These are phyloP conservation scores for Neurospora intermedia DNA, from an alignment of 495 filamentous ascomycete species.

Conservation along the genomic window DNA sequence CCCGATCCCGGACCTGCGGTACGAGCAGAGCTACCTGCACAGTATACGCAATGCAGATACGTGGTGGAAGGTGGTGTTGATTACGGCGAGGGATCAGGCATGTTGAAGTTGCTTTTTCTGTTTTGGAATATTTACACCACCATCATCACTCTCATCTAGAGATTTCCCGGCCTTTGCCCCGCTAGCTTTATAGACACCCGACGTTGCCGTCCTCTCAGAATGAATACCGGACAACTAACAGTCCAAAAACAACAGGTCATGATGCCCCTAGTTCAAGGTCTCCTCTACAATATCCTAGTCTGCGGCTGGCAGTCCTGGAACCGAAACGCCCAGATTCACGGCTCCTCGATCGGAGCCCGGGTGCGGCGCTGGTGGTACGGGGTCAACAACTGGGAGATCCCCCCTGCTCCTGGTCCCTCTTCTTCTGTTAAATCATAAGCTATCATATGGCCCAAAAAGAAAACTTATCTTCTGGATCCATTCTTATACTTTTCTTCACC, in stretches of 20 bases:
- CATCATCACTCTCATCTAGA: background rate
- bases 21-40: slow-evolving; percentile 93
- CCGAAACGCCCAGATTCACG: slow-evolving; percentile 54
- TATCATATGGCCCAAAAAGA: background rate
- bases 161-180: too few relatives aligned
- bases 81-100: slow-evolving; percentile 84
- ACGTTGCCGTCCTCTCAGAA: too few relatives aligned
- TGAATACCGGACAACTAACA: background rate
- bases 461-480: background rate
- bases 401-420: slow-evolving; percentile 9
- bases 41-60: slow-evolving; percentile 68
- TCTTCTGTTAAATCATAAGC: background rate
- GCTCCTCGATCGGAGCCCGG: slow-evolving; percentile 56
- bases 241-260: slow-evolving; percentile 45
- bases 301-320: slow-evolving; percentile 82
- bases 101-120: background rate
- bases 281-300: slow-evolving; percentile 69
- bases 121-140: background rate
- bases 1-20: slow-evolving; percentile 84
- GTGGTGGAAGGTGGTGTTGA: slow-evolving; percentile 66
- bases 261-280: slow-evolving; percentile 72
- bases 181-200: background rate
- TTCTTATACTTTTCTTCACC: background rate
- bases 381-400: slow-evolving; percentile 76
- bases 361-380: slow-evolving; percentile 83